These are phyloP conservation scores for Magnusiomyces suaveolens DNA, from an alignment of 1,139 yeast species.

Conservation along the genomic window DNA sequence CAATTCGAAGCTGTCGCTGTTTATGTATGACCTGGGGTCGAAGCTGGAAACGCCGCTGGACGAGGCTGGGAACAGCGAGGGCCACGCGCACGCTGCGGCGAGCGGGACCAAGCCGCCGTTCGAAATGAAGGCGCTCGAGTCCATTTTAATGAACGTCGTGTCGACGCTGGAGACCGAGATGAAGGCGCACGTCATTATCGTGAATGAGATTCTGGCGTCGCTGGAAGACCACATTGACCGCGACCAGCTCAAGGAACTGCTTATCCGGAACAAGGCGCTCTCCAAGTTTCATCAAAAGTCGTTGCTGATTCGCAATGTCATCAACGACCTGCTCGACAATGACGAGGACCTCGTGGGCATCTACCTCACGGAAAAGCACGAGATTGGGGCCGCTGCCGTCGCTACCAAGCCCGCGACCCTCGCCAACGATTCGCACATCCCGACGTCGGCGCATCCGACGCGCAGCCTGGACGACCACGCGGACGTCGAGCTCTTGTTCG, in stretches of 20 bases:
- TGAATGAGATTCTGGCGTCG: constrained; percentile 63
- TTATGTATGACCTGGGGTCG: constrained; percentile 75
- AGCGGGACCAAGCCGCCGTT: constrained; percentile 35
- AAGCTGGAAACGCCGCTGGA: constrained; percentile 41
- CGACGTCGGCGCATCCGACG: constrained; percentile 39
- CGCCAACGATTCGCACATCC: not conserved
- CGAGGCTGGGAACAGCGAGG: not conserved
- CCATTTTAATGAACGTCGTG: constrained; percentile 72
- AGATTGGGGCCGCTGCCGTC: no score
- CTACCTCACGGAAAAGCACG: constrained; percentile 50
- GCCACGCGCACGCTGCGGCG: not conserved
- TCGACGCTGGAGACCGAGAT: constrained; percentile 76
- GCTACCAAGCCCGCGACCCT: no score
- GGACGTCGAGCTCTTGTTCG: constrained; percentile 83
- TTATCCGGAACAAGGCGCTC: constrained; percentile 66
- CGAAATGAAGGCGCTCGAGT: constrained; percentile 82
- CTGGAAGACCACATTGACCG: constrained; percentile 79
- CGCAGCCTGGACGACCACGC: constrained; percentile 26
- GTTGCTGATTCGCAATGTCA: constrained; percentile 63
- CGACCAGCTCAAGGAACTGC: constrained; percentile 61
- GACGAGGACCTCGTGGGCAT: constrained; percentile 82
- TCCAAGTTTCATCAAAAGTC: constrained; percentile 74
- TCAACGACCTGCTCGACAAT: constrained; percentile 76
- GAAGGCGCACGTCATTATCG: constrained; percentile 53
- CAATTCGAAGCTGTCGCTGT: constrained; percentile 51